Percentiles rank a stretch among this genome's conserved stretches.
These are phyloP conservation scores for Candida mattraensis DNA, from an alignment of 805 yeast species.

Conservation along the genomic window DNA sequence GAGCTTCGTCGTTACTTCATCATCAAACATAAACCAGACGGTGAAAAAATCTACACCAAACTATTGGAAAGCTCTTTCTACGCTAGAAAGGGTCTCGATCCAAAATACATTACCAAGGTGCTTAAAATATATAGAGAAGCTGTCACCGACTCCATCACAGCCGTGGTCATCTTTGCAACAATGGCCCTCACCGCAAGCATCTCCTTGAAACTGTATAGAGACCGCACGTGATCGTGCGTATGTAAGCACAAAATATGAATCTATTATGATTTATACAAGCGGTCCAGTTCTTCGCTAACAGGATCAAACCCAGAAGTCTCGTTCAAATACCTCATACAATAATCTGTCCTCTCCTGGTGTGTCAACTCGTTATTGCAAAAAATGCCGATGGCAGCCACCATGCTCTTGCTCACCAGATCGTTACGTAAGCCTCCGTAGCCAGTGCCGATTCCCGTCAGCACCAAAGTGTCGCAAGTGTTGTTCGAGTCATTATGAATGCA, in stretches of 20 bases:
- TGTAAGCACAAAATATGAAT: no score
- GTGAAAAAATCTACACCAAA: slow-evolving; percentile 20
- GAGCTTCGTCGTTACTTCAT: slow-evolving; percentile 35
- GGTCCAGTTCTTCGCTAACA: no score
- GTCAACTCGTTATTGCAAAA: slow-evolving; percentile 20
- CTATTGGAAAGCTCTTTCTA: slow-evolving; percentile 27
- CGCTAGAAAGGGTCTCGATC: slow-evolving; percentile 32
- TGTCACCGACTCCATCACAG: slow-evolving; percentile 25
- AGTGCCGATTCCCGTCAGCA: slow-evolving; percentile 41
- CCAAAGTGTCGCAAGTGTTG: slow-evolving; percentile 26
- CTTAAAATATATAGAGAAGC: slow-evolving; percentile 32
- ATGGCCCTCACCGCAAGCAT: slow-evolving; percentile 25
- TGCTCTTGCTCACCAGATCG: slow-evolving; percentile 34
- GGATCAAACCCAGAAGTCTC: slow-evolving; percentile 21
- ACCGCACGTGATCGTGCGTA: not conserved
- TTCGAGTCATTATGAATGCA: slow-evolving; percentile 23
- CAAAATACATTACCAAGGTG: slow-evolving; percentile 25
- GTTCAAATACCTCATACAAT: slow-evolving; percentile 25
- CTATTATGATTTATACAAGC: no score
- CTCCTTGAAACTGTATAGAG: slow-evolving; percentile 22
- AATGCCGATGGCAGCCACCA: slow-evolving; percentile 36
- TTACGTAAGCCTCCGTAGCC: slow-evolving; percentile 39
- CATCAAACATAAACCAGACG: slow-evolving; percentile 25
- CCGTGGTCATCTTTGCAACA: slow-evolving; percentile 27
- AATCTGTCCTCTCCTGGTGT: slow-evolving; percentile 23